A percentile compares a stretch with the other conserved stretches of the same genome.
Evolutionary conservation across 345 rosid genomes (phyloP).

Genomic region (Rubroshorea leprosula): DNA sequence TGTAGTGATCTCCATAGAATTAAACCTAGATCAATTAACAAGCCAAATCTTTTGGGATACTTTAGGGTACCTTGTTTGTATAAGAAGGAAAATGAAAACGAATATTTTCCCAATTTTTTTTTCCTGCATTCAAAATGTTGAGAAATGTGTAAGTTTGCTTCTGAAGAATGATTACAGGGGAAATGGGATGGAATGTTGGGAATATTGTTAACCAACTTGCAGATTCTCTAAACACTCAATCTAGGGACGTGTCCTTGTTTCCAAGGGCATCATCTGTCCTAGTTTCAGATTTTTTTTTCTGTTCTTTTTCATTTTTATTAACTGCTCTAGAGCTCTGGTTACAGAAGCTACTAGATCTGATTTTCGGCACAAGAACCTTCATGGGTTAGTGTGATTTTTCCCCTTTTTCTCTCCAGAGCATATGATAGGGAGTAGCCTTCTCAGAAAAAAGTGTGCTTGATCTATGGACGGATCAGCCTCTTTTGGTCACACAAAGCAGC

Average conservation of each 20-base stretch:
- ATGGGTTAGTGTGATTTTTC: no score
- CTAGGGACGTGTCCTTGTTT: slow-evolving; percentile 23
- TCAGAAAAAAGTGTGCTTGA: no score
- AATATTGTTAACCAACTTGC: slow-evolving; percentile 17
- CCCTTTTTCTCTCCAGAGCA: no score
- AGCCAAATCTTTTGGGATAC: no score
- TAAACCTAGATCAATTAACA: no score
- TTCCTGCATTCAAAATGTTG: slow-evolving; percentile 9
- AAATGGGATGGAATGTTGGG: slow-evolving; percentile 5
- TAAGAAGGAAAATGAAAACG: no score
- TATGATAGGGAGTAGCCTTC: no score
- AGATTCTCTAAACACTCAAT: slow-evolving; percentile 8
- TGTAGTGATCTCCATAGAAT: no score
- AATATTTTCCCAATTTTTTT: neutral
- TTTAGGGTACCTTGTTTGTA: no score
- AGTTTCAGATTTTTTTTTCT: slow-evolving; percentile 15
- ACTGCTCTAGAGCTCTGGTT: neutral
- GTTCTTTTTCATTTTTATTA: neutral
- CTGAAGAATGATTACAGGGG: neutral
- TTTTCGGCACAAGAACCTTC: no score
- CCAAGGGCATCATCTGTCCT: slow-evolving; percentile 35
- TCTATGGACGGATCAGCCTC: no score
- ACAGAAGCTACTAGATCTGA: neutral
- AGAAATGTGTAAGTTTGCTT: slow-evolving; percentile 10
- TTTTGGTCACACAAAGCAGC: no score